A percentile compares a stretch with the other conserved stretches of the same genome.
Conservation (phyloP, 2,329 filamentous ascomycete genomes). For the Ceratocystis variospora region DNA sequence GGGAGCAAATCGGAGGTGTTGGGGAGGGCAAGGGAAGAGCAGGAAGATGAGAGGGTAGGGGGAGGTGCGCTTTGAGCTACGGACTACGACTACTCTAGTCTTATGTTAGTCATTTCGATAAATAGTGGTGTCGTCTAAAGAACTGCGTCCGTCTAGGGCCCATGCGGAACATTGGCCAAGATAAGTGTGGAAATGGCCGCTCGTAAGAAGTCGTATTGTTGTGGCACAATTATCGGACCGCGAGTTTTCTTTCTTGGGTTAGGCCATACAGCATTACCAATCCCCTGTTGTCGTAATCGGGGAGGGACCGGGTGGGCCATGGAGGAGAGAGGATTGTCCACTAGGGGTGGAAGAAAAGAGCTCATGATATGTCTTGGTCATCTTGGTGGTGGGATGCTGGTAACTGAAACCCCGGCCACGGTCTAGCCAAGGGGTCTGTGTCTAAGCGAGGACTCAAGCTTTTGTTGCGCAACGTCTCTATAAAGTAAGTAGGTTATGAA, state of each 20-base stretch:
- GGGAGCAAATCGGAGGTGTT: no score
- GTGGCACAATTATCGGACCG: background rate
- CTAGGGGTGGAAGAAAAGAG: background rate
- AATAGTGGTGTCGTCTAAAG: background rate
- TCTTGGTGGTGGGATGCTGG: background rate
- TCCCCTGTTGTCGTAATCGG: background rate
- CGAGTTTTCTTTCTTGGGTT: background rate
- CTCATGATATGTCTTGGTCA: background rate
- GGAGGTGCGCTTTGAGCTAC: background rate
- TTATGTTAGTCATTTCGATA: background rate
- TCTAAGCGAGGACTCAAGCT: conserved; percentile 2
- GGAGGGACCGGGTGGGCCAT: background rate
- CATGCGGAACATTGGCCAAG: background rate
- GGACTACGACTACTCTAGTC: background rate
- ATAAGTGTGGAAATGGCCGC: background rate
- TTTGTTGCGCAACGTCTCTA: background rate
- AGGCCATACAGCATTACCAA: background rate
- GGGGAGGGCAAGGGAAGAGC: no score
- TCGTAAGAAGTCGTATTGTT: background rate
- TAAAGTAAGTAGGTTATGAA: background rate
- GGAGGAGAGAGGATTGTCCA: background rate
- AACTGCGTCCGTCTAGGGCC: background rate
- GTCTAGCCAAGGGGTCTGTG: background rate
- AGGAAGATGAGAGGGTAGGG: no score
- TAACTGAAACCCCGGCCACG: background rate